phyloP scores from a whole-genome alignment of 129 eudicot genomes.

The Chrysanthemum makinoi region DNA sequence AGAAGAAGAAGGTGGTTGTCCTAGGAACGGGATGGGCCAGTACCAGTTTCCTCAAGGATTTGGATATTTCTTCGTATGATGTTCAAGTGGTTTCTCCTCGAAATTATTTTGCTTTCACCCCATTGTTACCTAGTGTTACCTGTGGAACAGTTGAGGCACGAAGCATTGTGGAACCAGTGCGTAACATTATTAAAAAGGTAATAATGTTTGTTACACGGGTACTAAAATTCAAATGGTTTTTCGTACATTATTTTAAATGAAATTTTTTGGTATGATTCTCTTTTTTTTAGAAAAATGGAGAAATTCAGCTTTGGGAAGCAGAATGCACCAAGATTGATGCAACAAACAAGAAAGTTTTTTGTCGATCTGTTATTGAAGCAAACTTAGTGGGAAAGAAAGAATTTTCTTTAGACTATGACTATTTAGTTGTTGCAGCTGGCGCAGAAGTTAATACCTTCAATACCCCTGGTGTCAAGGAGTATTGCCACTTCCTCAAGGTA shows the following conservation, averaged over 20 bases:
- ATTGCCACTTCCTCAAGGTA: constrained; percentile 93
- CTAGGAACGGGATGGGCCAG: constrained; percentile 99
- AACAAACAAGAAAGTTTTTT: constrained; percentile 55
- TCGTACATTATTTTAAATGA: background rate
- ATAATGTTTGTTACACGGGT: background rate
- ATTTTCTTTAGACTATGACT: constrained; percentile 73
- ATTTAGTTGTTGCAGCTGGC: constrained; percentile 75
- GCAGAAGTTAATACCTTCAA: constrained; percentile 82
- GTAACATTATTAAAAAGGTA: constrained; percentile 81
- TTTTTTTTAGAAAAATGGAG: constrained; percentile 57
- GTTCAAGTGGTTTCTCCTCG: constrained; percentile 95
- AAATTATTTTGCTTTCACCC: constrained; percentile 97
- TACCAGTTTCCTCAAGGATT: constrained; percentile 73
- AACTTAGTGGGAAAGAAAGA: constrained; percentile 53
- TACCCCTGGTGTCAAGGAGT: constrained; percentile 85
- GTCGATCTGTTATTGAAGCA: constrained; percentile 53
- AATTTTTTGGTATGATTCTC: constrained; percentile 5
- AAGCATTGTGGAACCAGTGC: constrained; percentile 87
- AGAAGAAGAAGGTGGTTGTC: constrained; percentile 70
- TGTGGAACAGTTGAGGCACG: constrained; percentile 96
- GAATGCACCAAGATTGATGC: constrained; percentile 79
- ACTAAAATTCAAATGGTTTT: constrained; percentile 17
- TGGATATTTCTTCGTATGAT: constrained; percentile 73
- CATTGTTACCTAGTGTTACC: constrained; percentile 92
- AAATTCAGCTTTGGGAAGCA: constrained; percentile 78